A percentile compares a stretch with the other conserved stretches of the same genome.
phyloP scores from a whole-genome alignment of 345 rosid genomes.

The Populus deltoides region DNA sequence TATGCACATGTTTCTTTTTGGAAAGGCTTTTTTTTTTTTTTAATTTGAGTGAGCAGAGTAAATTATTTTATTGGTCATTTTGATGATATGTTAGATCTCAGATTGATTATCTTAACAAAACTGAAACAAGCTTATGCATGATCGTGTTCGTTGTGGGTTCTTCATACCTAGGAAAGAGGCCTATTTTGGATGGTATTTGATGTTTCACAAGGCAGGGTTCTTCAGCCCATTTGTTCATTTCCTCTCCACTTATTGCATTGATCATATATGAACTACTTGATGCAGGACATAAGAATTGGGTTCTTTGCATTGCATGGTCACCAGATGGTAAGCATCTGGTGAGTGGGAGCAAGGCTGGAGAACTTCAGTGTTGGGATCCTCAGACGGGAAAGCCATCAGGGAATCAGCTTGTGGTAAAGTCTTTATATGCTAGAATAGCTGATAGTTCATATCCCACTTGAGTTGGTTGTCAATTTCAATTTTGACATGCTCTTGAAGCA shows the following conservation, averaged over 20 bases:
- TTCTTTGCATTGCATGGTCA: conserved; percentile 91
- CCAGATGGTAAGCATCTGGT: conserved; percentile 90
- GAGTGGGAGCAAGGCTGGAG: conserved; percentile 89
- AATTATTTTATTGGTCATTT: neutral
- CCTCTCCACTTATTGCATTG: neutral
- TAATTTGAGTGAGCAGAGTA: neutral
- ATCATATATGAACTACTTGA: neutral
- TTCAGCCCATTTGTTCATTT: neutral
- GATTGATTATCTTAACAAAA: neutral
- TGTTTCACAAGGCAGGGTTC: neutral
- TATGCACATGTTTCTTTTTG: neutral
- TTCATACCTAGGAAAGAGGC: neutral
- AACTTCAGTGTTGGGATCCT: conserved; percentile 81
- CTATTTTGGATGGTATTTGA: neutral
- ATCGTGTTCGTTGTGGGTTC: neutral
- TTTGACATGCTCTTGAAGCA: conserved; percentile 10
- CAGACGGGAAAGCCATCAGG: conserved; percentile 76
- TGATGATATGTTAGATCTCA: neutral
- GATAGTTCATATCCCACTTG: neutral
- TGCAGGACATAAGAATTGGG: conserved; percentile 97
- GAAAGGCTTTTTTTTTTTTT: neutral
- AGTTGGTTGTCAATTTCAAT: neutral
- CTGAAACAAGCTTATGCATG: neutral
- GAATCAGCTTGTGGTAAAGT: conserved; percentile 55
- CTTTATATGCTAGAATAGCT: conserved; percentile 10